Base-by-base conservation (phyloP, 345 rosid species). In the Alliaria petiolata region DNA sequence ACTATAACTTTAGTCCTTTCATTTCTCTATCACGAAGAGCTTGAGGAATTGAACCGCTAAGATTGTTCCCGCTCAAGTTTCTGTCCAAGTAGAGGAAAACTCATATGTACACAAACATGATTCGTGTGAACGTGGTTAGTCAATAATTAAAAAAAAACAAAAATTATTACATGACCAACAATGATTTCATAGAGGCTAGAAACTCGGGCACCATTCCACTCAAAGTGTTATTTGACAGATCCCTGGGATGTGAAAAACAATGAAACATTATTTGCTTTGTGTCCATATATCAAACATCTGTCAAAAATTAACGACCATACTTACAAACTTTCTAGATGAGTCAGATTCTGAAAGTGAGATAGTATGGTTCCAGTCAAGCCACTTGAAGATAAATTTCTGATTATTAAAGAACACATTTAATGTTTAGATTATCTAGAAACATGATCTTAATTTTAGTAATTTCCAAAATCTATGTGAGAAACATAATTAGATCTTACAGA, bases 141-240 rank as follows among this genome's bases (percentile, higher is more conserved):
- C 3, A 22, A 1, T 22, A 1, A 40, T 28, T 3, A 9, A 54
- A 6, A 66, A n/a, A n/a, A 39, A 7, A 10, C 13, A 16, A 0
- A 49, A 82, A 79, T 82, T 53, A 51, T 52, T 75, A 86, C 88
- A 89, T 69, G 65, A 70, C 10, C 66, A 61, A 81, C 67, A 89
- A 64, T 52, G 67, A 76, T 36, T 78, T 31, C 78, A 86, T 28
- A 3, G 65, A 39, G 7, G 89, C 76, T 4, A 87, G 82, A 71
- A 78, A 74, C n/a, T 75, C 77, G 0, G 91, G 91, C 13, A 88
- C 69, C 0, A 44, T 0, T 39, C 89, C 91, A 9, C 45, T 71
- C 52, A 86, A 62, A 63, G 34, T 77, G 62, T 83, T 86, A 52
- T 77, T 72, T 2, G 92, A 89, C 14, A 85, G 76, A 64, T 86